Base-by-base conservation (phyloP, 2,329 filamentous ascomycete species). In the Metarhizium humberi region DNA sequence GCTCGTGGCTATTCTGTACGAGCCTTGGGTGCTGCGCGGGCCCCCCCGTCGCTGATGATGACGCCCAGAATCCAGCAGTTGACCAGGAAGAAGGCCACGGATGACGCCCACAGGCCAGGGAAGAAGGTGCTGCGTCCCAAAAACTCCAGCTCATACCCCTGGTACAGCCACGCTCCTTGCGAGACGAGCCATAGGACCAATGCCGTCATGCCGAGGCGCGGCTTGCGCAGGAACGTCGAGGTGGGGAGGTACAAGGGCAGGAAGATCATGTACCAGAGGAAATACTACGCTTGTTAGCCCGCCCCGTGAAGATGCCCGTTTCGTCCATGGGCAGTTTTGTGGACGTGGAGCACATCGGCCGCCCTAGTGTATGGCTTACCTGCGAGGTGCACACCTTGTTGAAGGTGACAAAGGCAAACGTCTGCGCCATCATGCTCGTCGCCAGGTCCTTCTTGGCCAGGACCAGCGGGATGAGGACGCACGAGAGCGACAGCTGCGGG, bases 381-480 rank as follows among this genome's bases (percentile, higher is more conserved):
- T 97, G 92, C 66, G 91, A 96, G 3, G 94, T 99, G 78, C 92
- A 97, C 59, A 99, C 94, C 75, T 99, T 99, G 75, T 99, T 99
- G 64, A 97, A 97, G 0, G 91, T 86, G 4, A 97, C 94, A 71
- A 99, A 99, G 0, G 92, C 90, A 72, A 96, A 96, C 0, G 94
- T 97, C 72, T 99, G 94, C 4, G 90, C 90, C 58, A 97, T 81
- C 88, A 97, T 92, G 5, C 89, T 86, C 0, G 85, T 82, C 0
- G 92, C 79, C 0, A 99, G 79, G 63, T 94, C 86, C 63, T 84
- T 87, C 68, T 92, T 95, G 16, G 90, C 89, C 20, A 96, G 73
- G 1, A 79, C 77, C 2, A 96, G 67, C 0, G 90, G 87, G 47
- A 97, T 86, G 5, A 89, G 75, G 11, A 95, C 62, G 13, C 88